These are phyloP conservation scores for Candida hispaniensis DNA, from an alignment of 805 yeast genomes.

Conservation along the genomic window DNA sequence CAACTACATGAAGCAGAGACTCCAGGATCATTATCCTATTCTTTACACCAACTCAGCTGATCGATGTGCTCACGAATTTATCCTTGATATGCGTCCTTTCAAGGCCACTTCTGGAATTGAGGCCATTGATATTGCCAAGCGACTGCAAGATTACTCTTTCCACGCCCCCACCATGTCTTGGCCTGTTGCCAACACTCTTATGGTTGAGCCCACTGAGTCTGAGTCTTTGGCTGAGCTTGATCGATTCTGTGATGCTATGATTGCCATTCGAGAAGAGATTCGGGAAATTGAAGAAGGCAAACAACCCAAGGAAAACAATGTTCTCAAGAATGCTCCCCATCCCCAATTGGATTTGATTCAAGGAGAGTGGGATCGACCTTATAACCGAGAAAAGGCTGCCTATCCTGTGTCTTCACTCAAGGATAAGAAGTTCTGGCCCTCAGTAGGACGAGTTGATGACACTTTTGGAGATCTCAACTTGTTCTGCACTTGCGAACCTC, in stretches of 20 bases:
- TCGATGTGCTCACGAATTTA: conserved; percentile 94
- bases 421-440: conserved; percentile 84
- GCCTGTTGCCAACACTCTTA: conserved; percentile 95
- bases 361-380: conserved; percentile 79
- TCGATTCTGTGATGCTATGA: conserved; percentile 79
- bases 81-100: conserved; percentile 78
- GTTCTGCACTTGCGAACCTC: conserved; percentile 67
- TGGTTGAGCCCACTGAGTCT: conserved; percentile 97
- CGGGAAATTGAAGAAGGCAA: conserved; percentile 57
- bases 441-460: conserved; percentile 86
- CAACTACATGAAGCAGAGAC: conserved; percentile 81
- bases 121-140: conserved; percentile 93
- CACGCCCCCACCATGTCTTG: conserved; percentile 98
- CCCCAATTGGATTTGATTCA: conserved; percentile 65
- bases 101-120: conserved; percentile 66
- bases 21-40: conserved; percentile 60
- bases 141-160: conserved; percentile 96
- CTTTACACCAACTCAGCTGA: conserved; percentile 57
- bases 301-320: conserved; percentile 38
- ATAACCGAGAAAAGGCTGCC: conserved; percentile 87
- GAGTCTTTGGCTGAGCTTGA: conserved; percentile 83
- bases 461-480: conserved; percentile 88
- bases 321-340: conserved; percentile 88
- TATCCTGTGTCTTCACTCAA: conserved; percentile 73
- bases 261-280: conserved; percentile 74